Percentiles rank a stretch among this genome's conserved stretches.
These are phyloP conservation scores for Nitzschia putrida DNA, from an alignment of 108 stramenopile species.

Conservation along the genomic window DNA sequence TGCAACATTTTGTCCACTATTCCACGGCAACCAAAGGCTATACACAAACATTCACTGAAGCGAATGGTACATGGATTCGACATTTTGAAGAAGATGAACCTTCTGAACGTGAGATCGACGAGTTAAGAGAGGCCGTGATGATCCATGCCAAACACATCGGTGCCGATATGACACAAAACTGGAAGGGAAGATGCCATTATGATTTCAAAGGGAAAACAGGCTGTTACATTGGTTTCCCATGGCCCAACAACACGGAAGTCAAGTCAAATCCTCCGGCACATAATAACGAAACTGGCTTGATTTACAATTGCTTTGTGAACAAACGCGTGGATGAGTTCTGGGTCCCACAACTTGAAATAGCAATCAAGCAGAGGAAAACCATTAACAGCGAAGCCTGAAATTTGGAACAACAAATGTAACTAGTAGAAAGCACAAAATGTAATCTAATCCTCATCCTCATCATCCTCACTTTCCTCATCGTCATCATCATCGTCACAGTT, in stretches of 20 bases:
- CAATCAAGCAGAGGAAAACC: neutral
- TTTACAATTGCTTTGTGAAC: slow-evolving; percentile 65
- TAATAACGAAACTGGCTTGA: slow-evolving; percentile 36
- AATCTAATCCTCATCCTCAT: neutral
- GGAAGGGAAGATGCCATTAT: slow-evolving; percentile 9
- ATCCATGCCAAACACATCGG: slow-evolving; percentile 61
- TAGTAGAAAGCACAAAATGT: neutral
- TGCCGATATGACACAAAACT: neutral
- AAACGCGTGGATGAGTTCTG: slow-evolving; percentile 47
- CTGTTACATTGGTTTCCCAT: slow-evolving; percentile 23
- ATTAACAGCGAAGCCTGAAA: neutral
- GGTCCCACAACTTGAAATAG: slow-evolving; percentile 48
- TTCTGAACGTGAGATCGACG: slow-evolving; percentile 51
- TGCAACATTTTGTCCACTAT: slow-evolving; percentile 84
- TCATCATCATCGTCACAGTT: neutral
- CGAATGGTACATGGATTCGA: slow-evolving; percentile 22
- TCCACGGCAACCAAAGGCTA: slow-evolving; percentile 60
- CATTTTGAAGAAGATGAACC: slow-evolving; percentile 27
- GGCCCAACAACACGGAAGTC: neutral
- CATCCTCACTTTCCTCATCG: neutral
- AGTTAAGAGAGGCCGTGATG: slow-evolving; percentile 76
- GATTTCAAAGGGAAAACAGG: slow-evolving; percentile 19
- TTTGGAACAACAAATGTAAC: too few relatives aligned
- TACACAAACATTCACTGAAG: slow-evolving; percentile 32
- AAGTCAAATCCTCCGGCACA: neutral